Base-by-base conservation (phyloP, 495 filamentous ascomycete genomes). In the Amorphotheca resinae region DNA sequence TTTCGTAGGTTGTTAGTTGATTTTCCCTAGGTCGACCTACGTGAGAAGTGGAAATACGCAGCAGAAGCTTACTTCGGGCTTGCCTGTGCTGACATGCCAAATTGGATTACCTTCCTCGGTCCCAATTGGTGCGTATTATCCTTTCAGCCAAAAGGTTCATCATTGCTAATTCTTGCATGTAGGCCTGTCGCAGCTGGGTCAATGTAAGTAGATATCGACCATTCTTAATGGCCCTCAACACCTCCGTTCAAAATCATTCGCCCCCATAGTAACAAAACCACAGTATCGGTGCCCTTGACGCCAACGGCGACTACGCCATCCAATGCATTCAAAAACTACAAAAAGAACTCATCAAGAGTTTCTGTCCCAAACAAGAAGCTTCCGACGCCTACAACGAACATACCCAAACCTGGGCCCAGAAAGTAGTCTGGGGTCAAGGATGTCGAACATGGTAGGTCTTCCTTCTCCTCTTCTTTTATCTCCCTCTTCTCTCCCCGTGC, bases 311-410 rank as follows among this genome's bases (percentile, higher is more conserved):
- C 3, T 48, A 48, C 32, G n/a, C 22, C 2, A 4, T 36, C 3
- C 26, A 48, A 72, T 17, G 74, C 39, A 73, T 42, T 16, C 26
- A 48, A 16, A 48, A 48, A 22, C 23, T 48, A 9, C 23, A 31
- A 21, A 42, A 31, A 18, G 45, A 48, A 16, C 6, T 14, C 17
- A 48, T 73, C 15, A 76, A 75, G 38, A 59, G 69, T n/a, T 57
- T 71, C 39, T 70, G 43, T 17, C 35, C 36, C 2, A 68, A 61
- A 31, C 45, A 59, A 26, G 79, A 77, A 0, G 59, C 75, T 0
- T 74, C 82, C 41, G 76, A 80, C 30, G 14, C 22, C 26, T 84
- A 82, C 49, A 60, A 81, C 34, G 67, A 70, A 25, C 79, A 77
- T 58, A 67, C 64, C 25, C 77, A 81, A 55, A 62, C 65, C 8